These are phyloP conservation scores for Magnolia changhungtana DNA, from an alignment of 164 flowering plant genomes.

Conservation along the genomic window DNA sequence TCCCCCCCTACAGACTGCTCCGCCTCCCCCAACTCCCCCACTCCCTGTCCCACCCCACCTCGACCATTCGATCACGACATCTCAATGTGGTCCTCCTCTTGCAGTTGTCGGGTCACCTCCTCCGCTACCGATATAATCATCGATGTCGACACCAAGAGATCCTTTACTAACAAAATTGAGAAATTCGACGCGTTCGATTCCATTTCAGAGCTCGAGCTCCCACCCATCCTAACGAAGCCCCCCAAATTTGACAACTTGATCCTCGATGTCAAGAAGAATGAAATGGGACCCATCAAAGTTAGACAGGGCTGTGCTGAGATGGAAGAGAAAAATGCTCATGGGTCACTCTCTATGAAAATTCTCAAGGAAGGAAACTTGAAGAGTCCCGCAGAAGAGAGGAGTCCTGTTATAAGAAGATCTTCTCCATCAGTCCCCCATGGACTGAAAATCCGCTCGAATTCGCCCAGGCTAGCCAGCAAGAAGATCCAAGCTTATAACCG, in stretches of 20 bases:
- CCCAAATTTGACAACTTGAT: conserved; percentile 18
- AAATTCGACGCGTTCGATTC: conserved; percentile 26
- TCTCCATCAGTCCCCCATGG: conserved; percentile 24
- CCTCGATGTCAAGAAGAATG: conserved; percentile 11
- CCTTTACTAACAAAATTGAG: conserved; percentile 10
- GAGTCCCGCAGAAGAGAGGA: conserved; percentile 20
- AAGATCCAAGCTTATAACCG: conserved; percentile 23
- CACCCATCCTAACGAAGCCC: conserved; percentile 51
- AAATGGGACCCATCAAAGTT: conserved; percentile 4
- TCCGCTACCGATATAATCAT: conserved; percentile 47
- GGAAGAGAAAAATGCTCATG: conserved; percentile 13
- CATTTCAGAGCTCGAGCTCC: conserved; percentile 40
- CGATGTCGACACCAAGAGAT: conserved; percentile 28
- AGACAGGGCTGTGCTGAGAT: conserved; percentile 13
- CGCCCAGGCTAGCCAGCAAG: conserved; percentile 48
- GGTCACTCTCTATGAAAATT: conserved; percentile 22
- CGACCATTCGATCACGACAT: background rate
- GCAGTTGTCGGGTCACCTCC: conserved; percentile 32
- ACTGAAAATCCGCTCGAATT: conserved; percentile 42
- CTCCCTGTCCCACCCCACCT: background rate
- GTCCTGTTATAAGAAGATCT: conserved; percentile 22
- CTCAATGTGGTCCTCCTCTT: conserved; percentile 25
- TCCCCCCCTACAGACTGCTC: background rate
- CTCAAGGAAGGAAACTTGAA: conserved; percentile 23
- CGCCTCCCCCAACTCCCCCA: background rate